Evolutionary conservation across 352 stramenopile genomes (phyloP).

Genomic region (Globisporangium perplexum): DNA sequence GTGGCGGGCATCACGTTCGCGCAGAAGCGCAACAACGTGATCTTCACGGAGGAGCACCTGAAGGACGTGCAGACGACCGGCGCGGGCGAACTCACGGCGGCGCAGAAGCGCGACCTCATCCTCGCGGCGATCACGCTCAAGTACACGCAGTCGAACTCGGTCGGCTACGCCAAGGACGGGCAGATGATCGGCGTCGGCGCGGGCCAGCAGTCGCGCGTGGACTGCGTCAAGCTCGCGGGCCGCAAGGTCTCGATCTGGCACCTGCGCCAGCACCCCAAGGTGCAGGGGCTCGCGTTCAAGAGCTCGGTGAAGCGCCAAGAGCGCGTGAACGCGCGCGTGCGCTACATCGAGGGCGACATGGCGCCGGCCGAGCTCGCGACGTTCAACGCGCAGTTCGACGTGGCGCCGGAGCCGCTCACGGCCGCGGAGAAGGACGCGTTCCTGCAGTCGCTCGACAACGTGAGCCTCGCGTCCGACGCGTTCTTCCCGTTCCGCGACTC

Average conservation of each 20-base stretch:
- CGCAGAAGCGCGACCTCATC: conserved; percentile 95
- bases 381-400: conserved; percentile 96
- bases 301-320: conserved; percentile 97
- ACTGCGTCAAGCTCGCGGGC: conserved; percentile 99
- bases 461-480: conserved; percentile 97
- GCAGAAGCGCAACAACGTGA: conserved; percentile 97
- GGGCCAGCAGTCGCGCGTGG: conserved; percentile 98
- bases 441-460: conserved; percentile 81
- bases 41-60: conserved; percentile 94
- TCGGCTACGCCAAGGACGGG: conserved; percentile 98
- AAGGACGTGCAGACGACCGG: conserved; percentile 90
- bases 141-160: conserved; percentile 99
- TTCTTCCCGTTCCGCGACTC: conserved; percentile 99
- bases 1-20: conserved; percentile 98
- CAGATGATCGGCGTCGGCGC: conserved; percentile 99
- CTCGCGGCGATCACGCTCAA: conserved; percentile 99
- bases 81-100: conserved; percentile 79
- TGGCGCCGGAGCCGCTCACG: conserved; percentile 92
- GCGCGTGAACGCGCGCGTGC: conserved; percentile 98
- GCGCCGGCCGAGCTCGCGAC: conserved; percentile 90
- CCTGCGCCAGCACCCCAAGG: conserved; percentile 97
- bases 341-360: conserved; percentile 99
- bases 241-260: conserved; percentile 98
- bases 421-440: conserved; percentile 94
- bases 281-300: conserved; percentile 95